Conservation (phyloP, 2,329 filamentous ascomycete species). For the Chaetomium sp. region DNA sequence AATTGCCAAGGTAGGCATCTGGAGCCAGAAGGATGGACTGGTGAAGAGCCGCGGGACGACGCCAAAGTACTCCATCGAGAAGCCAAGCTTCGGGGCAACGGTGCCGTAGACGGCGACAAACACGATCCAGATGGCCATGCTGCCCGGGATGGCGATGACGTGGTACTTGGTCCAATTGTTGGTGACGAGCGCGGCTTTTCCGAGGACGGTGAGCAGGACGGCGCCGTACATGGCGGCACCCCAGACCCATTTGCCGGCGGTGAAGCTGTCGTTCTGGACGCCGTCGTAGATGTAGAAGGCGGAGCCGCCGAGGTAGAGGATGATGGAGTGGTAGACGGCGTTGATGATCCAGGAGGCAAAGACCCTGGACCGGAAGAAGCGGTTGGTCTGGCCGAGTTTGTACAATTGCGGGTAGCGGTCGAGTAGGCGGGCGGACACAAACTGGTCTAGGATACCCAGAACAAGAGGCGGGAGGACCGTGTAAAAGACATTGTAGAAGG, state of each 20-base stretch:
- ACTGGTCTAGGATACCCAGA: constrained; percentile 96
- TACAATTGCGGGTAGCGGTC: constrained; percentile 97
- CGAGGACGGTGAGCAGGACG: constrained; percentile 88
- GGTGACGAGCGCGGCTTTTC: constrained; percentile 91
- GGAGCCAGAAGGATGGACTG: constrained; percentile 87
- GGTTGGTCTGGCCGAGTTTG: constrained; percentile 85
- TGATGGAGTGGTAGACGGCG: constrained; percentile 91
- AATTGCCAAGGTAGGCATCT: constrained; percentile 76
- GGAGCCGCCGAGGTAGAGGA: constrained; percentile 85
- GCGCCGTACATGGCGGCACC: constrained; percentile 92
- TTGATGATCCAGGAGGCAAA: constrained; percentile 93
- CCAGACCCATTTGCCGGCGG: constrained; percentile 97
- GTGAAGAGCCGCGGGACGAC: constrained; percentile 79
- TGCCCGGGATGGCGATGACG: constrained; percentile 91
- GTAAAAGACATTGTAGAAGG: constrained; percentile 99
- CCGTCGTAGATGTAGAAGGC: constrained; percentile 82
- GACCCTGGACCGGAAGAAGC: constrained; percentile 90
- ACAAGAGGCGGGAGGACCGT: constrained; percentile 91
- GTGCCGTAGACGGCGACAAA: constrained; percentile 87
- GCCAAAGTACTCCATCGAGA: constrained; percentile 83
- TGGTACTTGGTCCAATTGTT: constrained; percentile 99
- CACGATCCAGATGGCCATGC: constrained; percentile 85
- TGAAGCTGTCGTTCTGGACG: constrained; percentile 74
- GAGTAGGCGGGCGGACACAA: constrained; percentile 88
- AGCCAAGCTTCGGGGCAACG: constrained; percentile 77